A percentile compares a stretch with the other conserved stretches of the same genome.
Conservation (phyloP, 108 stramenopile genomes). For the Bacterosira constricta region DNA sequence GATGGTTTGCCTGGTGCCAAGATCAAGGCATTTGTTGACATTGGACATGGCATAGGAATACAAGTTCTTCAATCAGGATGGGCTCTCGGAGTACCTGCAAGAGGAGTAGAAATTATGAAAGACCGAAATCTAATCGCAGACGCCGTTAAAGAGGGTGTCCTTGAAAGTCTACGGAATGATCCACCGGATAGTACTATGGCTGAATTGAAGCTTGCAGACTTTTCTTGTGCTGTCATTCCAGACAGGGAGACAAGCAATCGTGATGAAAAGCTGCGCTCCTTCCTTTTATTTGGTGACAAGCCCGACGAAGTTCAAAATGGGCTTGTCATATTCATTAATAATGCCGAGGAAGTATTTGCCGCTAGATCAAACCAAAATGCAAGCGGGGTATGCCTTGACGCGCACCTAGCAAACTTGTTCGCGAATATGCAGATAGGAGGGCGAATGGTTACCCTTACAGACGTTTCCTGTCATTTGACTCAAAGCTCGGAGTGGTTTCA, state of each 20-base stretch:
- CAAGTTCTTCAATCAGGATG: conserved; percentile 25
- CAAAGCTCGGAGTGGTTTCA: conserved; percentile 20
- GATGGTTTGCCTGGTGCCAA: background rate
- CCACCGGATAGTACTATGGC: conserved; percentile 9
- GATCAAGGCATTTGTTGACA: conserved; percentile 22
- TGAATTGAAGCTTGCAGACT: conserved; percentile 1
- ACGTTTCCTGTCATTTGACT: conserved; percentile 11
- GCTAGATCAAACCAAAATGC: conserved; percentile 12
- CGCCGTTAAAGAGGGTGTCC: background rate
- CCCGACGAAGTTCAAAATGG: conserved; percentile 6
- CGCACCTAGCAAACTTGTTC: conserved; percentile 21
- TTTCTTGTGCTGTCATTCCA: conserved; percentile 10
- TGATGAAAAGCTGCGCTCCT: conserved; percentile 8
- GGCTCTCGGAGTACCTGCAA: conserved; percentile 6
- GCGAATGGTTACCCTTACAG: conserved; percentile 21
- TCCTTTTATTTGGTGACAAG: conserved; percentile 17
- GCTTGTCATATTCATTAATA: conserved; percentile 31
- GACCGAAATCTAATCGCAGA: conserved; percentile 12
- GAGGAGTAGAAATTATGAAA: conserved; percentile 28
- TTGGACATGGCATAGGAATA: conserved; percentile 34
- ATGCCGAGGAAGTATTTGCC: conserved; percentile 26
- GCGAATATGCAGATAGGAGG: conserved; percentile 32
- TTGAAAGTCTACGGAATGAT: conserved; percentile 2
- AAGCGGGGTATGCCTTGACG: conserved; percentile 7
- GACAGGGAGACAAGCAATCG: background rate